These are phyloP conservation scores for Hortiboletus rubellus DNA, from an alignment of 1,284 basidiomycete species.

Conservation along the genomic window DNA sequence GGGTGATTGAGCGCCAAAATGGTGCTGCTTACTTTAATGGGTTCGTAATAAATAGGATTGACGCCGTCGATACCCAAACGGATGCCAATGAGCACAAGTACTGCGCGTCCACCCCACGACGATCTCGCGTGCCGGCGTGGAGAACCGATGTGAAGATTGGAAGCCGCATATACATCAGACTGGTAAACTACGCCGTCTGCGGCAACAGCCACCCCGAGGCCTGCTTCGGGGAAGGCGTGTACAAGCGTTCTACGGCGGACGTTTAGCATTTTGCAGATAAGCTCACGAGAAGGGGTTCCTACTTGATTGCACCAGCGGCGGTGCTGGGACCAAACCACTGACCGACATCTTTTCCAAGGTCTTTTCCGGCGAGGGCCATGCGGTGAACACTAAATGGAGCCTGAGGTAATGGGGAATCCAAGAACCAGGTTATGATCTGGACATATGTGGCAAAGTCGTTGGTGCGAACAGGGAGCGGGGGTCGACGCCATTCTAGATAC, in stretches of 20 bases:
- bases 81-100: slow-evolving; percentile 85
- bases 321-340: slow-evolving; percentile 99
- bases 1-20: not conserved
- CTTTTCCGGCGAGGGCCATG: slow-evolving; percentile 93
- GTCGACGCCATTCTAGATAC: slow-evolving; percentile 76
- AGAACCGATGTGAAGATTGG: slow-evolving; percentile 48
- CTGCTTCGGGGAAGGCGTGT: slow-evolving; percentile 77
- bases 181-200: slow-evolving; percentile 85
- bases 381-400: slow-evolving; percentile 95
- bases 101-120: slow-evolving; percentile 82
- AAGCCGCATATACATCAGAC: slow-evolving; percentile 83
- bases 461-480: slow-evolving; percentile 57
- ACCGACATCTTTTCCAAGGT: slow-evolving; percentile 92
- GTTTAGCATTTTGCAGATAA: slow-evolving; percentile 8
- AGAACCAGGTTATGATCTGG: slow-evolving; percentile 90
- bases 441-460: slow-evolving; percentile 78
- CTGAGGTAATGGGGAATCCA: slow-evolving; percentile 87
- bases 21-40: slow-evolving; percentile 72
- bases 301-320: slow-evolving; percentile 94
- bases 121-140: slow-evolving; percentile 35
- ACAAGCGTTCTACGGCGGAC: slow-evolving; percentile 63
- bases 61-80: slow-evolving; percentile 91
- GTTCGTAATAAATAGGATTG: slow-evolving; percentile 93
- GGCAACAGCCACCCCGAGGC: slow-evolving; percentile 81
- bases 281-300: slow-evolving; percentile 27